Evolutionary conservation across 2,329 filamentous ascomycete genomes (phyloP), one percentile per base, ranked within the genome.

Genomic region (Simplicillium sp.): DNA sequence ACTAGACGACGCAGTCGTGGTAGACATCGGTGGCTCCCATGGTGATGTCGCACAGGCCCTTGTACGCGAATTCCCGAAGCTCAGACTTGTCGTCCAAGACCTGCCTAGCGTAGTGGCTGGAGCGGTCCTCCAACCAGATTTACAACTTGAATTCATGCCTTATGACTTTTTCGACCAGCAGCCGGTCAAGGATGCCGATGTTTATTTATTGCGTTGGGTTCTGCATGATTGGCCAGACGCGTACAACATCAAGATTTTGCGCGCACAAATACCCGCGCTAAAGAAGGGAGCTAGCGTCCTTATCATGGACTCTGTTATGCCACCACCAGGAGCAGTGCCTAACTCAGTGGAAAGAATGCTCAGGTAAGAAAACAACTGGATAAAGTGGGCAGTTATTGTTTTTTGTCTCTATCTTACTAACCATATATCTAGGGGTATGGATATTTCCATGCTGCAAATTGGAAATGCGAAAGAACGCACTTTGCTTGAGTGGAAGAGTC

Each of bases 101-200:
- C n/a, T 35, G 18, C 9, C 34, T 13, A 13, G 16, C 12, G 39
- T 35, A 8, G 14, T 41, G 29, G 14, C 34, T 4, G 33, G 20
- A 12, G 34, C 29, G n/a, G 34, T 37, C 11, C 34, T 36, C 14
- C 20, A 15, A 41, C 34, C 14, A 17, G 36, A 29, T 15, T 40
- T 39, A 28, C 20, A 20, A 6, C 9, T 9, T 6, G 20, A 25
- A 25, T 56, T 66, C 49, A 52, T 56, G 46, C 56, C 54, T 4
- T 68, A 77, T 51, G 65, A 73, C 48, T 71, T 77, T 48, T 71
- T 74, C 52, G 55, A 59, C 5, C 59, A 63, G 25, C 72, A 77
- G 51, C 61, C 63, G 0, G 57, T 70, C 13, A 54, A 61, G 34
- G 61, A 51, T 4, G 72, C 68, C 3, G 69, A 72, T 48, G 62